A percentile compares a stretch with the other conserved stretches of the same genome.
These are phyloP conservation scores for Saccharomyces paradoxus DNA, from an alignment of 805 yeast species.

Conservation along the genomic window DNA sequence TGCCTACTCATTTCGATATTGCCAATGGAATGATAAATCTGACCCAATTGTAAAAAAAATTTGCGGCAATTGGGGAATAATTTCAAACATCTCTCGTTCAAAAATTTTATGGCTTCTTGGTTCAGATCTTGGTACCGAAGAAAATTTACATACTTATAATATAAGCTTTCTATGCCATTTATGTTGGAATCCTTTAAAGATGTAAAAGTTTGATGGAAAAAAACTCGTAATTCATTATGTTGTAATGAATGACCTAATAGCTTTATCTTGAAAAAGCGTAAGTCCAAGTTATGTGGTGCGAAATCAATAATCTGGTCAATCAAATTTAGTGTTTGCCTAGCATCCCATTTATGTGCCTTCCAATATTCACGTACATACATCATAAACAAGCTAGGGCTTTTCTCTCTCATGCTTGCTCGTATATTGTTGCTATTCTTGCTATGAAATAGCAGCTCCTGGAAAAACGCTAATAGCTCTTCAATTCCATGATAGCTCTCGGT, in stretches of 20 bases:
- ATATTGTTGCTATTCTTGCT: conserved; percentile 2
- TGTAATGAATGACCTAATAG: conserved; percentile 42
- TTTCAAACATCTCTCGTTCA: conserved; percentile 38
- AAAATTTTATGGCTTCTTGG: conserved; percentile 34
- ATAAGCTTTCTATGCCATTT: conserved; percentile 36
- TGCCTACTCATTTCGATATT: conserved; percentile 39
- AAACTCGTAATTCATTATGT: conserved; percentile 29
- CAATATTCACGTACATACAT: conserved; percentile 70
- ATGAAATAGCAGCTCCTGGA: conserved; percentile 43
- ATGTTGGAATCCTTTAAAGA: conserved; percentile 28
- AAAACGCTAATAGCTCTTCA: conserved; percentile 35
- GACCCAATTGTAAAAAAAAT: conserved; percentile 57
- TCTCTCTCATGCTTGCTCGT: conserved; percentile 34
- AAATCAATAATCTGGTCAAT: conserved; percentile 40
- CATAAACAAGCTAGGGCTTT: conserved; percentile 44
- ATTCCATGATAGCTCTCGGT: conserved; percentile 27
- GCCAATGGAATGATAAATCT: conserved; percentile 34
- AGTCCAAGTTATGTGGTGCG: conserved; percentile 41
- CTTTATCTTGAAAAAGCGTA: conserved; percentile 70
- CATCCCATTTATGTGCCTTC: conserved; percentile 37
- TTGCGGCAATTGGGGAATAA: conserved; percentile 44
- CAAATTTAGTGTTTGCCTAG: conserved; percentile 45
- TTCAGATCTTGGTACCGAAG: conserved; percentile 34
- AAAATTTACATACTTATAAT: conserved; percentile 53
- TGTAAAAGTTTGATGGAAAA: conserved; percentile 26